Conservation (phyloP, 495 filamentous ascomycete species). For the Talaromyces trachyspermus region DNA sequence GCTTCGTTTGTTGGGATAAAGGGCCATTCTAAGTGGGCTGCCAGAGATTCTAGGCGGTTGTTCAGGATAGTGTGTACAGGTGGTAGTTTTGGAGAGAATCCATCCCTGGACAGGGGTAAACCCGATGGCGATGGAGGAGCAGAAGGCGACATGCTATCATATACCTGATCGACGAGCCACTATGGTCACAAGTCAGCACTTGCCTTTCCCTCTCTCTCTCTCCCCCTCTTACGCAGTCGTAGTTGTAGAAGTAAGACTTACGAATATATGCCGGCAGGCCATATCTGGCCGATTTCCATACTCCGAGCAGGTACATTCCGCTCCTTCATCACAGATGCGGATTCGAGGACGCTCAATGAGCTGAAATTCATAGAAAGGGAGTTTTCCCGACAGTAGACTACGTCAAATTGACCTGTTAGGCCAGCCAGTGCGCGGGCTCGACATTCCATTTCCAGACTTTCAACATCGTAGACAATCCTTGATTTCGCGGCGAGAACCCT, state of each 20-base stretch:
- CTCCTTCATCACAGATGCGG: conserved; percentile 19
- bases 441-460: conserved; percentile 25
- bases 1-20: conserved; percentile 14
- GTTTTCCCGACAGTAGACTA: conserved; percentile 26
- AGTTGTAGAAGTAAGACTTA: conserved; percentile 15
- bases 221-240: neutral
- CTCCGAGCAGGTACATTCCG: conserved; percentile 32
- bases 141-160: conserved; percentile 24
- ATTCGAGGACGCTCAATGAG: conserved; percentile 28
- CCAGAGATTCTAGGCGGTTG: conserved; percentile 29
- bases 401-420: conserved; percentile 27
- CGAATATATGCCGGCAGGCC: conserved; percentile 42
- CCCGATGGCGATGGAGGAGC: conserved; percentile 18
- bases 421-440: conserved; percentile 31
- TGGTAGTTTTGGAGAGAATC: conserved; percentile 24
- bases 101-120: conserved; percentile 26
- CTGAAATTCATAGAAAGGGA: conserved; percentile 30
- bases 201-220: neutral
- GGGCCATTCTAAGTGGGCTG: conserved; percentile 31
- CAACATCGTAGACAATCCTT: conserved; percentile 38
- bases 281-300: conserved; percentile 24
- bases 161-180: conserved; percentile 42
- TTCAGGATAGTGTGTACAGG: conserved; percentile 32
- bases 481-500: conserved; percentile 22
- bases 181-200: conserved; percentile 9